Evolutionary conservation across 805 yeast species (phyloP).

Genomic region (Starmerella powellii): DNA sequence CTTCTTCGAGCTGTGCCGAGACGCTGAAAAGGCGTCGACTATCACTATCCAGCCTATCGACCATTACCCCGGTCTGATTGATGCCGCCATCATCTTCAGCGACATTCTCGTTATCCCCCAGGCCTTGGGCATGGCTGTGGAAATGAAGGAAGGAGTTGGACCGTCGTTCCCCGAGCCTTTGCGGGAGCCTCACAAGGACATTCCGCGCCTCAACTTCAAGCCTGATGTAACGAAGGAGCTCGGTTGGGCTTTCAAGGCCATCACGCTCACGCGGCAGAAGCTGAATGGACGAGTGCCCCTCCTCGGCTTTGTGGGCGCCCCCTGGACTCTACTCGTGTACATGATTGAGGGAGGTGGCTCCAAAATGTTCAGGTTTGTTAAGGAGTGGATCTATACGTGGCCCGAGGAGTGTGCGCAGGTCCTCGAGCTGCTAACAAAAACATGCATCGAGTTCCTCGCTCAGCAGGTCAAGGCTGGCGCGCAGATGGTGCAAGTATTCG

Average conservation of each 20-base stretch:
- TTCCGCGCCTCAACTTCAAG: conserved; percentile 35
- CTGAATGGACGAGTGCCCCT: conserved; percentile 85
- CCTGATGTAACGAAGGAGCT: conserved; percentile 64
- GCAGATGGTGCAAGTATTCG: conserved; percentile 93
- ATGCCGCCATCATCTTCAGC: conserved; percentile 93
- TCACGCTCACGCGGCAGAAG: conserved; percentile 76
- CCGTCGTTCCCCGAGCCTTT: conserved; percentile 87
- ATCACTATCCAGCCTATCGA: conserved; percentile 93
- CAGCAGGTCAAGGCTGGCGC: conserved; percentile 96
- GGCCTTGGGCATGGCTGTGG: conserved; percentile 93
- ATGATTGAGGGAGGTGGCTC: conserved; percentile 98
- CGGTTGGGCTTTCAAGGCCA: conserved; percentile 92
- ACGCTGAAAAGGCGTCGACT: conserved; percentile 84
- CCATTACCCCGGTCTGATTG: conserved; percentile 77
- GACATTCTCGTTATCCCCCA: conserved; percentile 95
- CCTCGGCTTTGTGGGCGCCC: conserved; percentile 93
- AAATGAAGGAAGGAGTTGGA: conserved; percentile 89
- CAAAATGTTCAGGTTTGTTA: conserved; percentile 76
- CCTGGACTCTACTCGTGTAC: conserved; percentile 93
- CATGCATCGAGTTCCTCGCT: conserved; percentile 83
- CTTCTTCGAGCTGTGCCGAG: conserved; percentile 90
- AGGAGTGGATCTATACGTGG: conserved; percentile 79
- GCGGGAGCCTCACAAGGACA: conserved; percentile 57
- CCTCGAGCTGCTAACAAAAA: conserved; percentile 68
- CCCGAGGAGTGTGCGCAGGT: conserved; percentile 60